Conservation (phyloP, 106 monocot genomes). For the Chionographis japonica region DNA sequence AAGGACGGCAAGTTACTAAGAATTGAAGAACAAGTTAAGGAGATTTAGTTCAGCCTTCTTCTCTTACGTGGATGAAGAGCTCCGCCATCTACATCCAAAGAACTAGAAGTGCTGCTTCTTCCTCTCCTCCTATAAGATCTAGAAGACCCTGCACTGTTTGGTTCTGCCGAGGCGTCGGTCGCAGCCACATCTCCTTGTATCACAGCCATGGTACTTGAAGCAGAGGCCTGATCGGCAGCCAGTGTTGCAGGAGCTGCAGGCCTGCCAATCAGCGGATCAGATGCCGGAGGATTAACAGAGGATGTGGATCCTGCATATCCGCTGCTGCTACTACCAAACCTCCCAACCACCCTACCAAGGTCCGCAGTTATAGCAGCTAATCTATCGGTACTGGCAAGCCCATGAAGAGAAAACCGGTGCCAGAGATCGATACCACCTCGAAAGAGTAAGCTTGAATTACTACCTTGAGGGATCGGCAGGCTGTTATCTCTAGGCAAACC, state of each 20-base stretch:
- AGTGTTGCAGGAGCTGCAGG: constrained; percentile 20
- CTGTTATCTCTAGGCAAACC: constrained; percentile 15
- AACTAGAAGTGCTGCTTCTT: constrained; percentile 34
- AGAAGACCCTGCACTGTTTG: constrained; percentile 64
- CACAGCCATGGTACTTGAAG: constrained; percentile 75
- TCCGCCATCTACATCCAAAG: constrained; percentile 62
- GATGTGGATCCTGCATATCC: constrained; percentile 28
- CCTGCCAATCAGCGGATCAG: constrained; percentile 18
- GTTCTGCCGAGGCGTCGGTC: constrained; percentile 37
- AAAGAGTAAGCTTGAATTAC: constrained; percentile 19
- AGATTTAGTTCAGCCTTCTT: constrained; percentile 50
- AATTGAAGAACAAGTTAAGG: too few relatives aligned
- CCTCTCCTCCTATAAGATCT: constrained; percentile 60
- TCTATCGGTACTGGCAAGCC: constrained; percentile 24
- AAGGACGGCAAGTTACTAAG: too few relatives aligned
- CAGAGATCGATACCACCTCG: constrained; percentile 33
- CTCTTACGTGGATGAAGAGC: constrained; percentile 52
- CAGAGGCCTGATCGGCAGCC: constrained; percentile 63
- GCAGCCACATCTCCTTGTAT: constrained; percentile 61
- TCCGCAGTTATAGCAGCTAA: constrained; percentile 43
- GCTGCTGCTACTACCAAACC: constrained; percentile 25
- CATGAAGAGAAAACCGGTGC: constrained; percentile 27
- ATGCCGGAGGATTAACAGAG: constrained; percentile 24
- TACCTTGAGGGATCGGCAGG: constrained; percentile 12
- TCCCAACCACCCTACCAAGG: constrained; percentile 50